These are phyloP conservation scores for Dacryopinax primogenitus DNA, from an alignment of 768 basidiomycete genomes.

Conservation along the genomic window DNA sequence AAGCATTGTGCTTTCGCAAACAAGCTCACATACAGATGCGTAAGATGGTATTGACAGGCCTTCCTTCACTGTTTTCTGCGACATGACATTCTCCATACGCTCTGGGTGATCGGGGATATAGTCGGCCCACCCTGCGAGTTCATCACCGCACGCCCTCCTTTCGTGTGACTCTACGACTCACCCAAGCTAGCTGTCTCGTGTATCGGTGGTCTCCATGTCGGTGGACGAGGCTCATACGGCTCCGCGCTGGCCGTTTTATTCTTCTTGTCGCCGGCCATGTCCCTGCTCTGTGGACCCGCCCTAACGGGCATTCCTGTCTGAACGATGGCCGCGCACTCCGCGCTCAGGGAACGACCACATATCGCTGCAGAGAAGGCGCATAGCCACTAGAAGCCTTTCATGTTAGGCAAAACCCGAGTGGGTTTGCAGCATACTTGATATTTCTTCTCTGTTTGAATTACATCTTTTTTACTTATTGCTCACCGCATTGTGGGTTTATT, in stretches of 20 bases:
- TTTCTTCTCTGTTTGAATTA: too few species aligned
- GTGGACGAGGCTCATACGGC: neutral
- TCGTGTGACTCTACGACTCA: neutral
- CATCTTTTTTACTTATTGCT: too few species aligned
- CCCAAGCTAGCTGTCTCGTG: neutral
- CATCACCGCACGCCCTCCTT: neutral
- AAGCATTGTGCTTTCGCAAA: neutral
- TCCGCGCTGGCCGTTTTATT: neutral
- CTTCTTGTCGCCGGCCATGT: conserved; percentile 2
- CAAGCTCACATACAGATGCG: neutral
- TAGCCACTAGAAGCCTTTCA: too few species aligned
- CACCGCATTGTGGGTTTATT: too few species aligned
- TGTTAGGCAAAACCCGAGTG: too few species aligned
- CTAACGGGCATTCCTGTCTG: conserved; percentile 3
- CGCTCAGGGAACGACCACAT: conserved; percentile 8
- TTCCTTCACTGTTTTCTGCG: neutral
- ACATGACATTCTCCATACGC: conserved; percentile 8
- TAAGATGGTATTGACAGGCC: neutral
- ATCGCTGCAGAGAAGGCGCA: too few species aligned
- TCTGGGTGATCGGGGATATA: neutral
- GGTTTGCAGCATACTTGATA: too few species aligned
- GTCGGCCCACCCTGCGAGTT: neutral
- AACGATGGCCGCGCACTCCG: conserved; percentile 7
- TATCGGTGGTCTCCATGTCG: conserved; percentile 5
- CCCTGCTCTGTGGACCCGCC: conserved; percentile 3